Conservation (phyloP, 768 basidiomycete species). For the Suillus brevipes region DNA sequence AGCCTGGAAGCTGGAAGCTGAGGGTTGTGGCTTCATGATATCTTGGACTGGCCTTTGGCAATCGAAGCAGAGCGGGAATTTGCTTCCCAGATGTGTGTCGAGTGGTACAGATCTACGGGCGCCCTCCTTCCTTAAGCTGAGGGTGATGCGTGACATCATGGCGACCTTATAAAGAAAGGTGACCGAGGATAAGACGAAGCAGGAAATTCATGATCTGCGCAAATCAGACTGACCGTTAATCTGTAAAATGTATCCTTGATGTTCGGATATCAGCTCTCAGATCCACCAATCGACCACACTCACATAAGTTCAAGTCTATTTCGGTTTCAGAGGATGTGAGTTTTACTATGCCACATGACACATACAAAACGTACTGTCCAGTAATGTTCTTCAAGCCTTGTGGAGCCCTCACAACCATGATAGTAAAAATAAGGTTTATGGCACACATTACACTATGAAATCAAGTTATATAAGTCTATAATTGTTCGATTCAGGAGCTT, state of each 20-base stretch:
- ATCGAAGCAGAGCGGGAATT: not conserved
- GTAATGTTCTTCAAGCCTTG: conserved; percentile 36
- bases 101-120: not conserved
- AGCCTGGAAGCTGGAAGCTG: not conserved
- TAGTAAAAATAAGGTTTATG: conserved; percentile 37
- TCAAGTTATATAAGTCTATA: not conserved
- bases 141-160: conserved; percentile 71
- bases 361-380: conserved; percentile 28
- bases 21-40: not conserved
- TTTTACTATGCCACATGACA: not conserved
- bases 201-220: not conserved
- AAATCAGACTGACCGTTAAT: conserved; percentile 1
- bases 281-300: not conserved
- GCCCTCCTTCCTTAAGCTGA: conserved; percentile 50
- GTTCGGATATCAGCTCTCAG: not conserved
- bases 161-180: conserved; percentile 40
- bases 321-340: not conserved
- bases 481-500: not conserved
- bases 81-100: not conserved
- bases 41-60: not conserved
- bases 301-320: conserved; percentile 5
- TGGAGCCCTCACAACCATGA: conserved; percentile 37
- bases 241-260: not conserved
- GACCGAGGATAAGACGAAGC: not conserved
- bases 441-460: conserved; percentile 37